Evolutionary conservation across 345 rosid genomes (phyloP).

Genomic region (Crucihimalaya himalaica): DNA sequence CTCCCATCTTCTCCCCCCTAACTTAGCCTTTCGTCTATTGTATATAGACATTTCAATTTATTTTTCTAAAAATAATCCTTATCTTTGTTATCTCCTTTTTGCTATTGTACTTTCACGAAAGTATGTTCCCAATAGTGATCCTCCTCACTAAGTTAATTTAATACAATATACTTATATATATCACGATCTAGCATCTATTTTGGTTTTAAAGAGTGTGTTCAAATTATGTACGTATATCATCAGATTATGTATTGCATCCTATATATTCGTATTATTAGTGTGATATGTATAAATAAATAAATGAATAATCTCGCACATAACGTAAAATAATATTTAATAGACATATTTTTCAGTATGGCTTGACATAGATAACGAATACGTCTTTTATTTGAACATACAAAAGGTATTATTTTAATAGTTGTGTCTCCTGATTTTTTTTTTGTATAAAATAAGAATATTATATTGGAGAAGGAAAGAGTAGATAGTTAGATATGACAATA

Average conservation of each 20-base stretch:
- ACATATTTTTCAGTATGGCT: not conserved
- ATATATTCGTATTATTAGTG: not conserved
- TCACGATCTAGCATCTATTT: slow-evolving; percentile 13
- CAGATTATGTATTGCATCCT: not conserved
- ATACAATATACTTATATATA: not conserved
- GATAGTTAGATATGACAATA: not conserved
- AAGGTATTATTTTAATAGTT: not conserved
- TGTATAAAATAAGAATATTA: not conserved
- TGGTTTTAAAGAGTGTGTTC: not conserved
- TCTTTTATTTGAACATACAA: not conserved
- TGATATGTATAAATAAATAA: not conserved
- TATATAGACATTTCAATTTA: slow-evolving; percentile 22
- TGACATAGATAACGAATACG: not conserved
- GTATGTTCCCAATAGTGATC: slow-evolving; percentile 34
- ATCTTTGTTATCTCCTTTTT: slow-evolving; percentile 28
- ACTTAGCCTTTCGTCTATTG: slow-evolving; percentile 28
- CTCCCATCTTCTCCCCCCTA: slow-evolving; percentile 24
- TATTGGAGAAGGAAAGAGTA: not conserved
- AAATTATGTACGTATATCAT: not conserved
- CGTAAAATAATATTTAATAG: not conserved
- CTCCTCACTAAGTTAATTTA: slow-evolving; percentile 39
- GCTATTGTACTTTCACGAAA: slow-evolving; percentile 33
- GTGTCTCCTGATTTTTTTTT: not conserved
- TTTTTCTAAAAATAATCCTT: not conserved
- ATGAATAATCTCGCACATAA: not conserved